Conservation (phyloP, 352 stramenopile species). For the Stramenopiles sp. region DNA sequence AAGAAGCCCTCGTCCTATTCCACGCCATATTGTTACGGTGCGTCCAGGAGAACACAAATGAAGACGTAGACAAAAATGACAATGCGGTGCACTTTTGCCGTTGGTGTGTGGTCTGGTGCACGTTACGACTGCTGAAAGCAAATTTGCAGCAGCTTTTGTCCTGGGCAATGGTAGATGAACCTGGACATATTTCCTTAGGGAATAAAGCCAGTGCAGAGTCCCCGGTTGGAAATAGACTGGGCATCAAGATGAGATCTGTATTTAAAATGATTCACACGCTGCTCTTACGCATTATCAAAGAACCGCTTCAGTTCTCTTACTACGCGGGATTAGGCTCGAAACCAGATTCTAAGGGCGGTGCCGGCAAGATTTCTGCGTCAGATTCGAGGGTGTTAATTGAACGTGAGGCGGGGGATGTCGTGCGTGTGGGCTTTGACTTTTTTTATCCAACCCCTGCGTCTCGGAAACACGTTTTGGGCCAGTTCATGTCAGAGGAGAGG, state of each 20-base stretch:
- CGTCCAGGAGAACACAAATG: not conserved
- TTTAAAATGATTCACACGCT: not conserved
- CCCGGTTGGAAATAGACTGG: not conserved
- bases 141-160: not conserved
- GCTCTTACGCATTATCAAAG: not conserved
- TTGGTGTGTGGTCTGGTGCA: not conserved
- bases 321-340: too few species aligned
- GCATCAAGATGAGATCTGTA: not conserved
- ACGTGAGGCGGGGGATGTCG: not conserved
- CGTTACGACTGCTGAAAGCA: slow-evolving; percentile 1
- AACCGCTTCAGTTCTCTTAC: not conserved
- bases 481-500: slow-evolving; percentile 14
- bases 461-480: slow-evolving; percentile 21
- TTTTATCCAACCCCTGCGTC: slow-evolving; percentile 29
- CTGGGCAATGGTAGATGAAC: not conserved
- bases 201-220: not conserved
- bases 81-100: too few species aligned
- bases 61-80: not conserved
- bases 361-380: not conserved
- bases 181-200: not conserved
- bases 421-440: slow-evolving; percentile 26
- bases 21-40: not conserved
- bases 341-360: not conserved
- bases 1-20: not conserved
- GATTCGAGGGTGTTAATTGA: not conserved